Evolutionary conservation across 1,139 yeast species (phyloP).

Genomic region (Candida labiduridarum): DNA sequence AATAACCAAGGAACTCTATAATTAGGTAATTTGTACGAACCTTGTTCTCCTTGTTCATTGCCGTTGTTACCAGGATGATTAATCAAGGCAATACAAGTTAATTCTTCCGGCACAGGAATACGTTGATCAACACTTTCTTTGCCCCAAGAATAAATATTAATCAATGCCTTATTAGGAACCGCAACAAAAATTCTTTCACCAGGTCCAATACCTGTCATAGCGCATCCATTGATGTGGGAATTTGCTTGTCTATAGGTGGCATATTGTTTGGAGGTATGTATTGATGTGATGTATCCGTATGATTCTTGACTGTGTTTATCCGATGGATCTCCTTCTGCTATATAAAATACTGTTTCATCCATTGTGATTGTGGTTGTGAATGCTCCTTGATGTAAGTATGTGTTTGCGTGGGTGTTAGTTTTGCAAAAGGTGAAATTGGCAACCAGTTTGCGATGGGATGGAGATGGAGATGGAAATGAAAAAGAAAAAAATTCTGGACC

Average conservation of each 20-base stretch:
- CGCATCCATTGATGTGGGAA: constrained; percentile 48
- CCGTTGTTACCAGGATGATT: constrained; percentile 19
- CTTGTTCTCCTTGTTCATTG: constrained; percentile 3
- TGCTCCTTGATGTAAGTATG: not conserved
- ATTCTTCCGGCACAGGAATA: constrained; percentile 81
- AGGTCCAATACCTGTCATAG: constrained; percentile 42
- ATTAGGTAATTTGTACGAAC: constrained; percentile 22
- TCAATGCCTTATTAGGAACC: constrained; percentile 67
- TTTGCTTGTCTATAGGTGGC: constrained; percentile 60
- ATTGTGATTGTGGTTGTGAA: constrained; percentile 23
- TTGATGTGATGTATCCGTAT: constrained; percentile 49
- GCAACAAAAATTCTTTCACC: constrained; percentile 61
- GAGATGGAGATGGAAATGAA: not conserved
- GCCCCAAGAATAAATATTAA: constrained; percentile 73
- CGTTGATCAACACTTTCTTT: constrained; percentile 84
- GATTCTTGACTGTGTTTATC: constrained; percentile 53
- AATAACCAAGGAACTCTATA: constrained; percentile 67
- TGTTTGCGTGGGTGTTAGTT: not conserved
- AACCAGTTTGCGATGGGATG: constrained; percentile 11
- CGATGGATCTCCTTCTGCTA: constrained; percentile 50
- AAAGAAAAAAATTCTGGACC: constrained; percentile 1
- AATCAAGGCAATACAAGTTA: constrained; percentile 45
- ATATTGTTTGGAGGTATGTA: constrained; percentile 53
- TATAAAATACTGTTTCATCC: constrained; percentile 65
- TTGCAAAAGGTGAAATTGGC: not conserved